phyloP scores from a whole-genome alignment of 129 eudicot genomes.

The Rutidosis leptorrhynchoides region DNA sequence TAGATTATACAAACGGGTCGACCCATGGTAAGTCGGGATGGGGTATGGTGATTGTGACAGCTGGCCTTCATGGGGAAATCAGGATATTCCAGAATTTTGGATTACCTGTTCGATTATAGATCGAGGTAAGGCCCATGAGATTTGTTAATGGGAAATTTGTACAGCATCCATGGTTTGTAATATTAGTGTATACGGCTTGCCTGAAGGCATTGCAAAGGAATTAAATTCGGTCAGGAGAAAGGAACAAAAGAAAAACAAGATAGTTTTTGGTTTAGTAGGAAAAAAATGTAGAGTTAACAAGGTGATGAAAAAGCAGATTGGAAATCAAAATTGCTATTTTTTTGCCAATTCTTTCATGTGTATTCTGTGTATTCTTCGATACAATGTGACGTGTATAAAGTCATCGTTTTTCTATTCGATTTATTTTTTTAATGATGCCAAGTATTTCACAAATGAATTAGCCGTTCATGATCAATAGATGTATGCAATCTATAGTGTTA shows the following conservation, averaged over 20 bases:
- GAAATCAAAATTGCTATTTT: slow-evolving; percentile 10
- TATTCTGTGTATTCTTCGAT: slow-evolving; percentile 10
- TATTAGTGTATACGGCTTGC: slow-evolving; percentile 42
- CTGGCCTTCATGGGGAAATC: slow-evolving; percentile 83
- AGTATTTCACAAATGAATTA: background rate
- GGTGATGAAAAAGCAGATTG: slow-evolving; percentile 21
- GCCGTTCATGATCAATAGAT: background rate
- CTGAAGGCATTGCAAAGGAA: slow-evolving; percentile 23
- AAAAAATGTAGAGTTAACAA: slow-evolving; percentile 56
- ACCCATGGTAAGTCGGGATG: slow-evolving; percentile 58
- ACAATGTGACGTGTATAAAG: slow-evolving; percentile 13
- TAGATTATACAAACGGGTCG: slow-evolving; percentile 57
- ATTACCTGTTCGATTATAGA: slow-evolving; percentile 65
- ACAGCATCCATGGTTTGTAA: slow-evolving; percentile 65
- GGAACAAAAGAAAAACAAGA: slow-evolving; percentile 19
- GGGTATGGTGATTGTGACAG: slow-evolving; percentile 96
- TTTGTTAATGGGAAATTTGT: slow-evolving; percentile 46
- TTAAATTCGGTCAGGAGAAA: slow-evolving; percentile 33
- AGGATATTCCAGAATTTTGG: slow-evolving; percentile 92
- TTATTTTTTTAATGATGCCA: background rate
- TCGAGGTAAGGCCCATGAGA: slow-evolving; percentile 16
- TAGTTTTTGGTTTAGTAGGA: slow-evolving; percentile 25
- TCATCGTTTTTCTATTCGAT: background rate
- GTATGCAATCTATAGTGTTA: no score
- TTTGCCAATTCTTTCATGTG: slow-evolving; percentile 30